Evolutionary conservation across 1,284 basidiomycete species (phyloP), one percentile per base, ranked within the genome.

Genomic region (Apiotrichum porosum): DNA sequence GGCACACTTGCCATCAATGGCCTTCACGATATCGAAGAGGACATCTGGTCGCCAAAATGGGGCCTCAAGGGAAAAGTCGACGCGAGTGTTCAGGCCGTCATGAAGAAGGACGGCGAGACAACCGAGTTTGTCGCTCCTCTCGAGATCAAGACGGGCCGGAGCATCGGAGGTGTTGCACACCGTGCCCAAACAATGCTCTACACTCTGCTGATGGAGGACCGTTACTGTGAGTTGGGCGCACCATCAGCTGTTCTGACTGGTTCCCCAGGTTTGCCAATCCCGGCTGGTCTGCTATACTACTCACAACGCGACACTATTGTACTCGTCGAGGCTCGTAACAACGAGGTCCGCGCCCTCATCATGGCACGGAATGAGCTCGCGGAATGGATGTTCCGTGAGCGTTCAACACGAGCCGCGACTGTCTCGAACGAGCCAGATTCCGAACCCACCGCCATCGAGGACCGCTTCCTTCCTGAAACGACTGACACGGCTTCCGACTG

Each of bases 111-210:
- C 23, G 21, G 34, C 5, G 56, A 44, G 14, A 12, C 6, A 6
- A 28, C 12, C 8, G 63, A 68, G 32, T 24, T 59, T 47, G 61
- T 65, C 22, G 57, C 63, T 61, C 90, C 94, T 2, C 82, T 98
- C 39, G 95, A 99, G 72, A 88, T 98, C 74, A 99, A 98, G 75
- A 99, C 94, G 0, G 94, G 95, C 1, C 77, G 85, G 42, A 72
- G 84, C 1, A 74, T 82, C 23, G 83, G 83, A 12, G 81, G 84
- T 3, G 83, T 93, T 80, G 89, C 94, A 59, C 95, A 98, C 70
- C 84, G 92, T 35, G 95, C 95, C 0, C 94, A 99, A 72, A 98
- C 95, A 1, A 93, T 97, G 84, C 75, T 98, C 6, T 99, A 98
- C 67, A 97, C 91, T 0, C 77, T 98, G 13, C 80, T 99, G 8